These are phyloP conservation scores for Curvularia verruculosa DNA, from an alignment of 2,329 filamentous ascomycete species.

Conservation along the genomic window DNA sequence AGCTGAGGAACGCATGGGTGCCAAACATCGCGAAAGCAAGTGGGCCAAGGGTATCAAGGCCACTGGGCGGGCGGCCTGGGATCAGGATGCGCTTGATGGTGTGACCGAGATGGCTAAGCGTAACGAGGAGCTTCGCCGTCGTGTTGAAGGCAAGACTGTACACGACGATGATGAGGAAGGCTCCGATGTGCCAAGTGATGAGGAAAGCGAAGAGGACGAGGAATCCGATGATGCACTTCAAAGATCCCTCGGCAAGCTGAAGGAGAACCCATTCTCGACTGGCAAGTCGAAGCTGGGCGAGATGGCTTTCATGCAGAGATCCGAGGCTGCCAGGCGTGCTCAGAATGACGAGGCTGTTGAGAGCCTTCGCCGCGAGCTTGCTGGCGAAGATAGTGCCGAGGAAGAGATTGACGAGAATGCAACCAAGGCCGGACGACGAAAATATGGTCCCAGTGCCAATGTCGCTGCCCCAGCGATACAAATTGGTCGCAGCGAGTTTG, in stretches of 20 bases:
- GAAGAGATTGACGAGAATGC: slow-evolving; percentile 61
- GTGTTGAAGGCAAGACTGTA: slow-evolving; percentile 75
- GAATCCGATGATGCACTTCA: slow-evolving; percentile 58
- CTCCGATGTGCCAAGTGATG: slow-evolving; percentile 57
- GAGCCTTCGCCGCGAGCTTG: slow-evolving; percentile 69
- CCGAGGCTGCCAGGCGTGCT: slow-evolving; percentile 77
- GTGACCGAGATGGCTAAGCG: slow-evolving; percentile 80
- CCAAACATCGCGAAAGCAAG: slow-evolving; percentile 84
- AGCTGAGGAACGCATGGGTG: slow-evolving; percentile 83
- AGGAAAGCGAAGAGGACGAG: slow-evolving; percentile 63
- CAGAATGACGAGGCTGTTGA: slow-evolving; percentile 75
- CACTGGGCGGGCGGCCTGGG: slow-evolving; percentile 82
- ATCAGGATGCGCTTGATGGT: slow-evolving; percentile 80
- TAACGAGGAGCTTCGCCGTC: slow-evolving; percentile 79
- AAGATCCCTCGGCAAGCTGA: slow-evolving; percentile 45
- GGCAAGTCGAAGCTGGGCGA: slow-evolving; percentile 71
- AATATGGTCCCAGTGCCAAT: slow-evolving; percentile 64
- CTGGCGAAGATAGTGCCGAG: slow-evolving; percentile 62
- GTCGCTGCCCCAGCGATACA: slow-evolving; percentile 40
- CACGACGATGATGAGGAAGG: slow-evolving; percentile 56
- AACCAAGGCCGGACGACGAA: slow-evolving; percentile 70
- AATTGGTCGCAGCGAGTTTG: slow-evolving; percentile 61
- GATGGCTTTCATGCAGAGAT: slow-evolving; percentile 95
- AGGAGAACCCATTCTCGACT: slow-evolving; percentile 60
- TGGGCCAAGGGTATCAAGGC: slow-evolving; percentile 88